These are phyloP conservation scores for Neurospora sp. DNA, from an alignment of 495 filamentous ascomycete genomes.

Conservation along the genomic window DNA sequence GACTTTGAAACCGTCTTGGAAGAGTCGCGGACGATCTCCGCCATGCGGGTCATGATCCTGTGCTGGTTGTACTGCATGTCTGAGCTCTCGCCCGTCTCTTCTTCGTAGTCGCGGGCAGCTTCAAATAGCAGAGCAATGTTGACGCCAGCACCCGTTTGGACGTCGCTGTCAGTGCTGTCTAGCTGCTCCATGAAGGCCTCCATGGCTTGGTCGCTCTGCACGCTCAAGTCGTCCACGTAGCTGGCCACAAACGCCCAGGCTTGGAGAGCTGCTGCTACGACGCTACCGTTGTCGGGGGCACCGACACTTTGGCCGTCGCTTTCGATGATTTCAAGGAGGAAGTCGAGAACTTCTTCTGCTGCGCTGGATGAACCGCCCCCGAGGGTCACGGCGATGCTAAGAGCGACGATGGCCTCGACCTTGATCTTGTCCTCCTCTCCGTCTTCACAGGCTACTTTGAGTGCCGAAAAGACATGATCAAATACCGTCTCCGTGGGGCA, in stretches of 20 bases:
- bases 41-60: conserved; percentile 47
- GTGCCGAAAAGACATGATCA: conserved; percentile 47
- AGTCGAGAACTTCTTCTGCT: conserved; percentile 69
- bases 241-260: conserved; percentile 86
- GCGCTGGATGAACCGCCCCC: conserved; percentile 65
- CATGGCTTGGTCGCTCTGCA: conserved; percentile 61
- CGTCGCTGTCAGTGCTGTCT: conserved; percentile 59
- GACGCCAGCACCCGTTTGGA: conserved; percentile 80
- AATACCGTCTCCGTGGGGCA: conserved; percentile 60
- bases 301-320: conserved; percentile 70
- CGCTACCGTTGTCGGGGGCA: conserved; percentile 60
- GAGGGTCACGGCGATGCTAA: conserved; percentile 63
- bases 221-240: conserved; percentile 69
- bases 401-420: conserved; percentile 62
- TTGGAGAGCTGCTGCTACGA: conserved; percentile 77
- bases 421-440: conserved; percentile 56
- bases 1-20: conserved; percentile 67
- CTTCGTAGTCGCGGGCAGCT: conserved; percentile 57
- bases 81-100: conserved; percentile 45
- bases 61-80: conserved; percentile 40
- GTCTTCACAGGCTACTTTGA: conserved; percentile 66
- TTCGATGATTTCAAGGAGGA: conserved; percentile 73
- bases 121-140: conserved; percentile 89
- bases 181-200: conserved; percentile 88
- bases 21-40: conserved; percentile 45